These are phyloP conservation scores for Monascus purpureus DNA, from an alignment of 495 filamentous ascomycete species.

Conservation along the genomic window DNA sequence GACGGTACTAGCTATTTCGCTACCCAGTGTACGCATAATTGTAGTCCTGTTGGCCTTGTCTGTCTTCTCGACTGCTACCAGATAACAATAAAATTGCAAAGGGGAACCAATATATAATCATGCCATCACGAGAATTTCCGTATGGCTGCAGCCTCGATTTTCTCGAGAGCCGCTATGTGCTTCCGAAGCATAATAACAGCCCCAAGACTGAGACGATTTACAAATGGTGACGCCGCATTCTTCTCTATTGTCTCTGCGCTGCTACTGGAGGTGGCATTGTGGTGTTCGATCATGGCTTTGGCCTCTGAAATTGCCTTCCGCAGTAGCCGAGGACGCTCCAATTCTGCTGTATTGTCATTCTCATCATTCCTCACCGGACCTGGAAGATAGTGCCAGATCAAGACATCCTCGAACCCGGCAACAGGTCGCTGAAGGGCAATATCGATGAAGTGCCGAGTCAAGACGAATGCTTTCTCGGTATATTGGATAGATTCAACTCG, in stretches of 20 bases:
- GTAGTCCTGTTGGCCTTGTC: too few relatives aligned
- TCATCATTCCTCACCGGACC: constrained; percentile 3
- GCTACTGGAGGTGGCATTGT: constrained; percentile 4
- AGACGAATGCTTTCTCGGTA: constrained; percentile 40
- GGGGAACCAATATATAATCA: too few relatives aligned
- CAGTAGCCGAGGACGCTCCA: constrained; percentile 18
- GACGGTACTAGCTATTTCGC: too few relatives aligned
- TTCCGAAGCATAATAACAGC: constrained; percentile 19
- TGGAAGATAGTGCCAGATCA: constrained; percentile 39
- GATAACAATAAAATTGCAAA: too few relatives aligned
- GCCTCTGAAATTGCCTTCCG: constrained; percentile 21
- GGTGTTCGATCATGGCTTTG: constrained; percentile 17
- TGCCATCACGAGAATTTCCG: too few relatives aligned
- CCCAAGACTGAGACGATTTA: constrained; percentile 20
- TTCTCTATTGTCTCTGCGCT: constrained; percentile 5
- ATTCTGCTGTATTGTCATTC: neutral
- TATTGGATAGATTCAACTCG: constrained; percentile 35
- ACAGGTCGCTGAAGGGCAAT: constrained; percentile 29
- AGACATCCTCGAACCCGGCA: constrained; percentile 30
- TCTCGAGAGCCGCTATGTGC: constrained; percentile 12
- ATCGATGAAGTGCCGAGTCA: constrained; percentile 38
- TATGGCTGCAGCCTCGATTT: constrained; percentile 3
- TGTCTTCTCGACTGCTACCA: too few relatives aligned
- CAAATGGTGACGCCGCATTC: constrained; percentile 7
- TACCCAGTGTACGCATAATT: too few relatives aligned